Evolutionary conservation across 257 asterid species (phyloP).

Genomic region (Parsonsia alboflavescens): DNA sequence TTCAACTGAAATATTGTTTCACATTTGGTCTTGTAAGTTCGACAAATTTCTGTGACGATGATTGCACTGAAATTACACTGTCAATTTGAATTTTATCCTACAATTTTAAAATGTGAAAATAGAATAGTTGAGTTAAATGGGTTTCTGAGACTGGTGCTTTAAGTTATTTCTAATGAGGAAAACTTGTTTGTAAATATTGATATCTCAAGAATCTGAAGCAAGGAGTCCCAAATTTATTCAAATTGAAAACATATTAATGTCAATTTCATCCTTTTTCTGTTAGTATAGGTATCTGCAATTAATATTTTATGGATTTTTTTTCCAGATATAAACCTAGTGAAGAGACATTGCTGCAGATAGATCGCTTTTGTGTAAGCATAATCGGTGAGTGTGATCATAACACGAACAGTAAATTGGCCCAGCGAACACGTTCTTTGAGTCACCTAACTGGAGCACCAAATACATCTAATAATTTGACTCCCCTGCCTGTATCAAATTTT

Average conservation of each 20-base stretch:
- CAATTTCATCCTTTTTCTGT: neutral
- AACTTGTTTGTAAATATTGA: conserved; percentile 1
- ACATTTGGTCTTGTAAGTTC: neutral
- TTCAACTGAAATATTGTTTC: neutral
- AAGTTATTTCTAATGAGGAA: neutral
- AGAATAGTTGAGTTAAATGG: neutral
- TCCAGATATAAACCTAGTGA: conserved; percentile 98
- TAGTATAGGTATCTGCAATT: neutral
- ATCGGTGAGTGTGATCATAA: conserved; percentile 79
- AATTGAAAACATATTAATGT: neutral
- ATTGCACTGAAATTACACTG: neutral
- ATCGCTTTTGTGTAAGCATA: conserved; percentile 84
- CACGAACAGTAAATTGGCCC: conserved; percentile 64
- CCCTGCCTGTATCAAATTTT: conserved; percentile 83
- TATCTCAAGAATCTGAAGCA: neutral
- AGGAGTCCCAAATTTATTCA: neutral
- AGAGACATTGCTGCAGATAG: conserved; percentile 88
- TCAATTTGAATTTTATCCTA: neutral
- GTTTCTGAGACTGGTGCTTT: neutral
- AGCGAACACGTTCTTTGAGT: conserved; percentile 65
- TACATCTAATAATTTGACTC: conserved; percentile 54
- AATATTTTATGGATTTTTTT: neutral
- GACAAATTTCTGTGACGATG: neutral
- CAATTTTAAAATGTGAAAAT: neutral
- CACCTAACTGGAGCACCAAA: conserved; percentile 49